Conservation (phyloP, 805 yeast species). For the Metschnikowia arizonensis region DNA sequence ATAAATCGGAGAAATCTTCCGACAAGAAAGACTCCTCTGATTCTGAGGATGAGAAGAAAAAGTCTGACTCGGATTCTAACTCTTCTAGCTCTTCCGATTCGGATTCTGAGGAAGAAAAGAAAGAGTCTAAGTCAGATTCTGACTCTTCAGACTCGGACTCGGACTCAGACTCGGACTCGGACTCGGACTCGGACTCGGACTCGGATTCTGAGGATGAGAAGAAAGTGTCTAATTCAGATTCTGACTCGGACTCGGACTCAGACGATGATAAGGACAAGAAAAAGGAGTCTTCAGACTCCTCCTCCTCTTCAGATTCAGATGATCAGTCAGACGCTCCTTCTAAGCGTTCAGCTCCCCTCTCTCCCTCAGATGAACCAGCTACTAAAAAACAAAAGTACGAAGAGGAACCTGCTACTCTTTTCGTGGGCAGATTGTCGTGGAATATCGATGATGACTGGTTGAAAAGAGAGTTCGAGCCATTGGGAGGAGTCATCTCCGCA, state of each 20-base stretch:
- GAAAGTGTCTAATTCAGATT: slow-evolving; percentile 10
- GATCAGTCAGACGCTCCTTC: slow-evolving; percentile 22
- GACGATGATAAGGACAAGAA: slow-evolving; percentile 25
- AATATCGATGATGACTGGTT: slow-evolving; percentile 94
- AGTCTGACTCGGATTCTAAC: background rate
- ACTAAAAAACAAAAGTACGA: slow-evolving; percentile 52
- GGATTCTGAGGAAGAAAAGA: background rate
- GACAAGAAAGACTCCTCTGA: background rate
- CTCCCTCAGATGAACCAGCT: slow-evolving; percentile 24
- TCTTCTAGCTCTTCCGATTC: background rate
- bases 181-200: slow-evolving; percentile 6
- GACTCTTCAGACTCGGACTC: background rate
- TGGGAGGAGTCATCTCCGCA: slow-evolving; percentile 81
- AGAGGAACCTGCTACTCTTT: slow-evolving; percentile 79
- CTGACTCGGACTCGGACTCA: background rate
- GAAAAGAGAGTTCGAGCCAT: slow-evolving; percentile 73
- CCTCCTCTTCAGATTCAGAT: slow-evolving; percentile 27
- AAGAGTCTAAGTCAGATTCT: slow-evolving; percentile 13
- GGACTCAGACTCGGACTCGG: slow-evolving; percentile 5
- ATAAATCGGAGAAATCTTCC: too few species aligned
- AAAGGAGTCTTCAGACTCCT: slow-evolving; percentile 19
- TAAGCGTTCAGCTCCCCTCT: slow-evolving; percentile 29
- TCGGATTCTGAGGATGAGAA: background rate
- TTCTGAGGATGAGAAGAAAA: background rate
- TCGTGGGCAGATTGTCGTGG: slow-evolving; percentile 98